phyloP scores from a whole-genome alignment of 441 rosid genomes.

The Populus hybrid region DNA sequence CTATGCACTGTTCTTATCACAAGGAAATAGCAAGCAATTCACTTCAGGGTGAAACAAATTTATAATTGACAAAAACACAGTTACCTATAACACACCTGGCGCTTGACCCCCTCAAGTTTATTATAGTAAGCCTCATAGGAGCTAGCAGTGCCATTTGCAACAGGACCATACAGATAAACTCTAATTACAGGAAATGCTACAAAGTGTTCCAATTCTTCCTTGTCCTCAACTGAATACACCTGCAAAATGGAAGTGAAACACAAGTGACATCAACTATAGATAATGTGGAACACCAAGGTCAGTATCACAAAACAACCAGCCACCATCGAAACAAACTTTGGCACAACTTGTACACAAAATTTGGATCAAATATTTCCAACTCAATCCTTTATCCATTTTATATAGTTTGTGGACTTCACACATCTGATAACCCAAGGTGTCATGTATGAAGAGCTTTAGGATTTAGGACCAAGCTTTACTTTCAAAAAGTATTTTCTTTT shows the following conservation, averaged over 20 bases:
- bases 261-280: not conserved
- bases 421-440: not conserved
- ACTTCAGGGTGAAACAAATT: slow-evolving; percentile 21
- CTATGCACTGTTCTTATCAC: slow-evolving; percentile 58
- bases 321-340: not conserved
- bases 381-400: not conserved
- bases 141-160: slow-evolving; percentile 29
- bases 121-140: slow-evolving; percentile 25
- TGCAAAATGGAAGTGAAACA: slow-evolving; percentile 23
- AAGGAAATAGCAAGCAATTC: slow-evolving; percentile 24
- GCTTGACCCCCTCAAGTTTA: slow-evolving; percentile 57
- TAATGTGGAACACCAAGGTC: slow-evolving; percentile 6
- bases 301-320: not conserved
- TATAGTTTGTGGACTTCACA: not conserved
- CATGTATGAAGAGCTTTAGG: not conserved
- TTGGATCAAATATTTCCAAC: not conserved
- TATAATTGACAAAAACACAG: slow-evolving; percentile 9
- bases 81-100: slow-evolving; percentile 45
- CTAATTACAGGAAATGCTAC: slow-evolving; percentile 71
- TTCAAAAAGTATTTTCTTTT: no score
- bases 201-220: slow-evolving; percentile 57
- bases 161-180: slow-evolving; percentile 61
- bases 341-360: not conserved
- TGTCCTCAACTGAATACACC: slow-evolving; percentile 79
- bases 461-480: not conserved